These are phyloP conservation scores for Hericium erinaceus DNA, from an alignment of 768 basidiomycete species.

Conservation along the genomic window DNA sequence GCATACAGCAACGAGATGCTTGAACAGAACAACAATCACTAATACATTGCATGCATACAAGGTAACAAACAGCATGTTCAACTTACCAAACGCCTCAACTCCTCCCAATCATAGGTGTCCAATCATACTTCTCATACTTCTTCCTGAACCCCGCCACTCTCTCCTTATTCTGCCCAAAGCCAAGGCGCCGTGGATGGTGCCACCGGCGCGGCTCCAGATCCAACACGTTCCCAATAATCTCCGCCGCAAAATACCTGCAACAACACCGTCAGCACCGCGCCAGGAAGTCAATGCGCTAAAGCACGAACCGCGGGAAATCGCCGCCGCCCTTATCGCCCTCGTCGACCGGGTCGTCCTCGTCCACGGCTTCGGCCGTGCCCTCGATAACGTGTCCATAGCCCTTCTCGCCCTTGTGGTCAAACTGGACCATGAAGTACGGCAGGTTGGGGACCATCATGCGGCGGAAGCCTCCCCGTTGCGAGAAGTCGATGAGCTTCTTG, in stretches of 20 bases:
- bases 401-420: constrained; percentile 95
- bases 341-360: constrained; percentile 56
- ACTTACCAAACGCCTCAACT: background rate
- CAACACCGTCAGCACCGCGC: background rate
- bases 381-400: constrained; percentile 99
- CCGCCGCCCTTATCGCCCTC: constrained; percentile 89
- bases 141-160: constrained; percentile 62
- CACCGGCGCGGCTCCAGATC: constrained; percentile 82
- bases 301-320: constrained; percentile 74
- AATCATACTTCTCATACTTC: constrained; percentile 72
- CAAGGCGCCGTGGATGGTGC: constrained; percentile 71
- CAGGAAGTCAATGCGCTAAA: background rate
- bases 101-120: constrained; percentile 67
- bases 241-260: constrained; percentile 82
- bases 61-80: no score
- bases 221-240: constrained; percentile 88
- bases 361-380: constrained; percentile 58
- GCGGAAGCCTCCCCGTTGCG: constrained; percentile 83
- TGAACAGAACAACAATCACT: no score
- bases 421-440: constrained; percentile 98
- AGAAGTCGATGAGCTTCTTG: constrained; percentile 94
- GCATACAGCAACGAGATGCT: no score
- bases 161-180: constrained; percentile 59
- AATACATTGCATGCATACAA: no score
- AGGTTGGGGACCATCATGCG: constrained; percentile 93